phyloP scores from a whole-genome alignment of 177 flowering plant species.

The Tripterygium wilfordii region DNA sequence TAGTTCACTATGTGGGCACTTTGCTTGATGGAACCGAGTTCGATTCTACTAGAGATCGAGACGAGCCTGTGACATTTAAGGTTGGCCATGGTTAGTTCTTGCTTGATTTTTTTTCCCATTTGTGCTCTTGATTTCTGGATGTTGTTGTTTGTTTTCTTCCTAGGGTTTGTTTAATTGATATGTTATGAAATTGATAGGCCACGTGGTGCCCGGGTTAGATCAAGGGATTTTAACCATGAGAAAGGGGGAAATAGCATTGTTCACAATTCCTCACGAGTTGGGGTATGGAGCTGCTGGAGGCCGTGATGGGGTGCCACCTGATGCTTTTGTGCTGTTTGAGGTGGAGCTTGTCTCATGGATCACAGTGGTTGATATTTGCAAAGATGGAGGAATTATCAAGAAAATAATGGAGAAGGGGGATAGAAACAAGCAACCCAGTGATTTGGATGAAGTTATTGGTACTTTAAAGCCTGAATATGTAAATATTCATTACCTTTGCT shows the following conservation, averaged over 20 bases:
- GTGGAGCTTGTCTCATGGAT: conserved; percentile 72
- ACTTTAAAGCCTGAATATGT: conserved; percentile 9
- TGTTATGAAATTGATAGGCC: conserved; percentile 23
- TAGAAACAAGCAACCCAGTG: conserved; percentile 42
- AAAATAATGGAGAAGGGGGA: conserved; percentile 45
- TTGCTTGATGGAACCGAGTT: conserved; percentile 55
- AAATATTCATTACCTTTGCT: background rate
- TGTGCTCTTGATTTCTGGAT: background rate
- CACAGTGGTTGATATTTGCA: conserved; percentile 53
- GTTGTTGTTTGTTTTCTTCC: background rate
- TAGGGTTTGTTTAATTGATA: background rate
- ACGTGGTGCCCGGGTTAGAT: conserved; percentile 43
- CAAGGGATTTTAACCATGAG: conserved; percentile 60
- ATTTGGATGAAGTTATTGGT: conserved; percentile 77
- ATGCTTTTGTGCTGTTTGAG: conserved; percentile 41
- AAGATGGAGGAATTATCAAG: conserved; percentile 73
- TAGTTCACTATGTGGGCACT: conserved; percentile 64
- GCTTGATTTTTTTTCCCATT: background rate
- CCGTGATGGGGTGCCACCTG: conserved; percentile 28
- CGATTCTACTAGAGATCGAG: conserved; percentile 42
- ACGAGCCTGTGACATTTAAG: conserved; percentile 38
- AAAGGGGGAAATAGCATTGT: conserved; percentile 56
- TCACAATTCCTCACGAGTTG: conserved; percentile 50
- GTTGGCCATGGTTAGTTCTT: conserved; percentile 53
- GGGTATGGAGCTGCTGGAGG: conserved; percentile 37